These are phyloP conservation scores for Wickerhamiella occidentalis DNA, from an alignment of 805 yeast species.

Conservation along the genomic window DNA sequence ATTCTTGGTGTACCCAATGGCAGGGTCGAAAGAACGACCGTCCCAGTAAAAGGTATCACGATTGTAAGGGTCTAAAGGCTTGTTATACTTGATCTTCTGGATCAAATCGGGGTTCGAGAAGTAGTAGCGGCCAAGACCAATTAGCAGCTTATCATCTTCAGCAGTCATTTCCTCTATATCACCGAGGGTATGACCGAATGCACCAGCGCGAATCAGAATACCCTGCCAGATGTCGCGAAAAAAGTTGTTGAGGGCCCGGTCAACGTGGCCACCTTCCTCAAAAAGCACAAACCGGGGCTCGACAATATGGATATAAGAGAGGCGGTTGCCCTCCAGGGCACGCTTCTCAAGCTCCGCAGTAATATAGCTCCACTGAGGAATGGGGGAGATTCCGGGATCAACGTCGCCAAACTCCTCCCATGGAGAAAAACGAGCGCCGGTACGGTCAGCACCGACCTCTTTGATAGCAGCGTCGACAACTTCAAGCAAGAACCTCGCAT, in stretches of 20 bases:
- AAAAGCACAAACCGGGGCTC: constrained; percentile 34
- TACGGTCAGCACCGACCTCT: constrained; percentile 28
- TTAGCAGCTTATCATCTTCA: constrained; percentile 23
- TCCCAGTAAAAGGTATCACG: constrained; percentile 37
- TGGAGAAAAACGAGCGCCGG: constrained; percentile 32
- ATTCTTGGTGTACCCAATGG: constrained; percentile 30
- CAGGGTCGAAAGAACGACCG: constrained; percentile 21
- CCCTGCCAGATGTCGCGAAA: constrained; percentile 20
- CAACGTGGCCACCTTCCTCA: constrained; percentile 1
- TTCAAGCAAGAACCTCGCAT: constrained; percentile 40
- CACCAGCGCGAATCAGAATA: constrained; percentile 20
- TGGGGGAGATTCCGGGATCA: constrained; percentile 24
- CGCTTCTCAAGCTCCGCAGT: constrained; percentile 33
- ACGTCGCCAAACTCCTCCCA: constrained; percentile 28
- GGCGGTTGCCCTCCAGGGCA: constrained; percentile 28
- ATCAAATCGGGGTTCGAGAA: constrained; percentile 47
- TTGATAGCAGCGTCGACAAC: constrained; percentile 33
- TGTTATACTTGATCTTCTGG: constrained; percentile 33
- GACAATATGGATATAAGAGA: constrained; percentile 35
- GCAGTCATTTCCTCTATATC: constrained; percentile 13
- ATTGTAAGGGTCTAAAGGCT: constrained; percentile 35
- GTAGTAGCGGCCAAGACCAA: constrained; percentile 39
- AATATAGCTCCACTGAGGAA: constrained; percentile 34
- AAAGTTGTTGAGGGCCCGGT: constrained; percentile 15
- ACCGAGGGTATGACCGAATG: constrained; percentile 12